A percentile compares a stretch with the other conserved stretches of the same genome.
Conservation (phyloP, 179 eudicot genomes). For the Camellia oleifera region DNA sequence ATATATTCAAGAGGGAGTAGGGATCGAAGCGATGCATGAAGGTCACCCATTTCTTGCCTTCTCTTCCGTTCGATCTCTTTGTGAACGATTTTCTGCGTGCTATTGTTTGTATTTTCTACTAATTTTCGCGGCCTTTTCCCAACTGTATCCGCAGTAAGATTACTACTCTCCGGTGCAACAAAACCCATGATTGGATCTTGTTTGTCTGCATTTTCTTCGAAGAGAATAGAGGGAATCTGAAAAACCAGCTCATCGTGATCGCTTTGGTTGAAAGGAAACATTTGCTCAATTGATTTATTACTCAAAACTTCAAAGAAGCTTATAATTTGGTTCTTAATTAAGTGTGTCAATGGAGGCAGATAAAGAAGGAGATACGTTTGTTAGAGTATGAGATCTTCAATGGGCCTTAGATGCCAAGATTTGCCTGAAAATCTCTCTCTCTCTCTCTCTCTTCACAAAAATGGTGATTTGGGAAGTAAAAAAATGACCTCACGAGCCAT, state of each 20-base stretch:
- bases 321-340: no score
- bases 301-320: background rate
- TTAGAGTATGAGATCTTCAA: conserved; percentile 6
- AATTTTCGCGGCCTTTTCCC: conserved; percentile 9
- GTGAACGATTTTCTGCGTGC: conserved; percentile 22
- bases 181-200: background rate
- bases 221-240: background rate
- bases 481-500: background rate
- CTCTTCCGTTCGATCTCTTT: conserved; percentile 38
- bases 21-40: conserved; percentile 10
- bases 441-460: background rate
- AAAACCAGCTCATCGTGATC: background rate
- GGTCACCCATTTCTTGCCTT: conserved; percentile 46
- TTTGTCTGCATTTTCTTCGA: background rate
- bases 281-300: background rate
- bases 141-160: background rate
- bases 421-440: background rate
- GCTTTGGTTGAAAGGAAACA: background rate
- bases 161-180: background rate
- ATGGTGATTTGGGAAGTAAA: background rate
- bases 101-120: background rate
- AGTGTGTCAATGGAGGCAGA: background rate
- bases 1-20: conserved; percentile 12
- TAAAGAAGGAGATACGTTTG: conserved; percentile 2
- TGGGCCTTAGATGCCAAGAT: background rate